Evolutionary conservation across 2,329 filamentous ascomycete species (phyloP), one percentile per base, ranked within the genome.

Genomic region (Coniochaeta sp.): DNA sequence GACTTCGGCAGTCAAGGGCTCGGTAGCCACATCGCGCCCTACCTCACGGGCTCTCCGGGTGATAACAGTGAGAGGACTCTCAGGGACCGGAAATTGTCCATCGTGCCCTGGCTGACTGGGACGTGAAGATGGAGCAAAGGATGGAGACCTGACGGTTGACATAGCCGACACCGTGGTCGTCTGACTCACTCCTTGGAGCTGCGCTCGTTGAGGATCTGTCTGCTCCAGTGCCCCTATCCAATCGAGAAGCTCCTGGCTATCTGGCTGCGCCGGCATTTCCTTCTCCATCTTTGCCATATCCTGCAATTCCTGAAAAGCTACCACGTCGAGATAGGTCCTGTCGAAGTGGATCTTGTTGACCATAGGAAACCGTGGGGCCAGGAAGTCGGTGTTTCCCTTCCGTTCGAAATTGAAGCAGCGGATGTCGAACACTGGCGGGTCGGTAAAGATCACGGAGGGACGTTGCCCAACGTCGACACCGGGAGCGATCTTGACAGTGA

Each of bases 401-500:
- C 85, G 88, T 54, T 90, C 86, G 58, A 91, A 96, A 0, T 86
- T 85, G 55, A 89, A 88, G 50, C 89, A 91, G 22, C 87, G 76
- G 53, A 95, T 72, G 58, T 95, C 91, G 52, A 91, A 87, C 0
- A 96, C 82, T 18, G 89, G 79, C 0, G 90, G 90, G 0, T 75
- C 72, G 6, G 75, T 78, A 64, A 95, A 95, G 1, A 85, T 67
- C 1, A 75, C 67, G 0, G 74, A 71, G 56, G 78, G 69, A 52
- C 68, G 55, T 60, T 72, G 62, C 42, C 69, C 65, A 32, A 65
- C 65, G 49, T 73, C 67, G 2, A 76, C 57, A 0, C 74, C 71
- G 10, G 69, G 66, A 10, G 77, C 72, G 18, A 78, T 68, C 14
- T 73, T 68, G 8, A 86, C 59, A 1, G 66, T 57, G 42, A 81